phyloP scores from a whole-genome alignment of 2,329 filamentous ascomycete species.

The Sordariomycetes sp. region DNA sequence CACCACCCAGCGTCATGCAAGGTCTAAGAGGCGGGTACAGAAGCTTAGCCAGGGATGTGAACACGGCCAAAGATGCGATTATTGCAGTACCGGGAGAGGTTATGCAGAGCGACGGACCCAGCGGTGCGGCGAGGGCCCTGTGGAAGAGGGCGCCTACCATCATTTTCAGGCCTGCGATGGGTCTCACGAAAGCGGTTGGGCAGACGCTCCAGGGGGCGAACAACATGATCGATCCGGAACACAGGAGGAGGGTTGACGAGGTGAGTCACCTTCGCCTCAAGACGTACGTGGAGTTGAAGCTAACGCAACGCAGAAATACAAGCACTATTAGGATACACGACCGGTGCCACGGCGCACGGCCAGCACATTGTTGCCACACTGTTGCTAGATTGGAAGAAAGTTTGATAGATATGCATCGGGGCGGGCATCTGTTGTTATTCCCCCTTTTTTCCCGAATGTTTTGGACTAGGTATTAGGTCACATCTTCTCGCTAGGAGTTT shows the following conservation, averaged over 20 bases:
- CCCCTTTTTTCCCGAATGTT: no score
- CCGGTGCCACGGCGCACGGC: no score
- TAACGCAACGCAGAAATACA: conserved; percentile 34
- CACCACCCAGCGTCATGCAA: conserved; percentile 81
- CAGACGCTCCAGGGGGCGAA: conserved; percentile 87
- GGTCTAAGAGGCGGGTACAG: conserved; percentile 76
- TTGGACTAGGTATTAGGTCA: no score
- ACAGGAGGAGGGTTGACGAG: conserved; percentile 75
- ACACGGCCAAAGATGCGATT: conserved; percentile 79
- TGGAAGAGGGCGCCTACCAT: conserved; percentile 82
- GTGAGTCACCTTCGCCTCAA: conserved; percentile 45
- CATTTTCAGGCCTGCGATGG: conserved; percentile 82
- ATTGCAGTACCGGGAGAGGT: conserved; percentile 90
- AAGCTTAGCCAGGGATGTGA: conserved; percentile 78
- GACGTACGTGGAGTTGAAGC: not conserved
- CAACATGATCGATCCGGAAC: conserved; percentile 79
- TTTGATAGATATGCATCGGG: no score
- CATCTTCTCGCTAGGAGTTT: no score
- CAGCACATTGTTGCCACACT: no score
- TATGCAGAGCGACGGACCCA: conserved; percentile 75
- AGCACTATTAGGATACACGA: conserved; percentile 33
- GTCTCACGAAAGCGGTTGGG: conserved; percentile 78
- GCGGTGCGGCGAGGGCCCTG: conserved; percentile 71
- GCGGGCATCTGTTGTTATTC: no score
- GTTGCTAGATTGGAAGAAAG: no score